Evolutionary conservation across 257 asterid genomes (phyloP).

Genomic region (Fraxinus americana): DNA sequence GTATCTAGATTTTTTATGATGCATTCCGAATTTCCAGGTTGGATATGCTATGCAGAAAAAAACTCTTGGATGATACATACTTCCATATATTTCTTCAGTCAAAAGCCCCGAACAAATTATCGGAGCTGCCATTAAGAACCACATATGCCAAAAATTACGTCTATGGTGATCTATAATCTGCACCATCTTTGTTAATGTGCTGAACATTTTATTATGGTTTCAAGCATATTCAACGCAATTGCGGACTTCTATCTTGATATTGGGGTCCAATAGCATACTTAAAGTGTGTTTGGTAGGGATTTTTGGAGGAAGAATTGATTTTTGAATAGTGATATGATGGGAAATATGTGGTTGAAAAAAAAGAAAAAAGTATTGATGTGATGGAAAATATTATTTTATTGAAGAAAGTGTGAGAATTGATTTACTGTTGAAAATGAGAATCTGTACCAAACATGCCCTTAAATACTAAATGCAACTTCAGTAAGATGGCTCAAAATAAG

Average conservation of each 20-base stretch:
- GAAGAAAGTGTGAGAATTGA: no score
- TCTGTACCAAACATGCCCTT: no score
- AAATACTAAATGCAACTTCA: neutral
- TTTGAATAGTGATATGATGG: no score
- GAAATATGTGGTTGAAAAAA: no score
- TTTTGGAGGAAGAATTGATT: no score
- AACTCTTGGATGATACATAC: constrained; percentile 90
- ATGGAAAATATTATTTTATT: no score
- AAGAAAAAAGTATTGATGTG: no score
- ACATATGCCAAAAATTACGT: constrained; percentile 53
- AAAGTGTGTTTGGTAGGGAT: no score
- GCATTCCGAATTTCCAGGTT: constrained; percentile 55
- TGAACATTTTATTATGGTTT: neutral
- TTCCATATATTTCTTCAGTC: constrained; percentile 91
- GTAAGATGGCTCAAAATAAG: constrained; percentile 6
- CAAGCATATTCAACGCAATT: neutral
- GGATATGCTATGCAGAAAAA: constrained; percentile 99
- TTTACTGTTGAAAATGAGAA: no score
- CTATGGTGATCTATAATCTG: constrained; percentile 52
- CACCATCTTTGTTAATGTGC: constrained; percentile 10
- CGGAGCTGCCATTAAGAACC: constrained; percentile 79
- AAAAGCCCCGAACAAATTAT: constrained; percentile 97
- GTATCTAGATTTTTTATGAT: constrained; percentile 13
- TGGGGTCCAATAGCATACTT: neutral
- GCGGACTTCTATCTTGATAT: neutral